A percentile compares a stretch with the other conserved stretches of the same genome.
Evolutionary conservation across 129 eudicot genomes (phyloP).

Genomic region (Flaveria brownii): DNA sequence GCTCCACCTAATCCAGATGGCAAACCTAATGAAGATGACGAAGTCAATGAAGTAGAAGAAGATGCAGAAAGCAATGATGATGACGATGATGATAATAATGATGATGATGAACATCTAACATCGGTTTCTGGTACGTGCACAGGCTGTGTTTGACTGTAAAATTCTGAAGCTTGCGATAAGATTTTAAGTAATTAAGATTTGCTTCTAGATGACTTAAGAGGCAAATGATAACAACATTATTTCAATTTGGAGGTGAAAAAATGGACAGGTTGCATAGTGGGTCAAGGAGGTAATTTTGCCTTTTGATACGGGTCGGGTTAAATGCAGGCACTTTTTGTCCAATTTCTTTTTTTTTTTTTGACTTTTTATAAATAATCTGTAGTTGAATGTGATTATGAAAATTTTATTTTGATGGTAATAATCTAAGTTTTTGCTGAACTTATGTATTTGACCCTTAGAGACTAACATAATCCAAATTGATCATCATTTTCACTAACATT

Average conservation of each 20-base stretch:
- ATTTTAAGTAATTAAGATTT: neutral
- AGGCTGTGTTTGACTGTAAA: neutral
- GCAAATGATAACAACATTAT: conserved; percentile 11
- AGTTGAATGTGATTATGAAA: neutral
- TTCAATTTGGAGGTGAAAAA: conserved; percentile 8
- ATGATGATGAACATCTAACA: conserved; percentile 44
- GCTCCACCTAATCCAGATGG: conserved; percentile 54
- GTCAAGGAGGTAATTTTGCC: neutral
- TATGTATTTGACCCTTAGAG: neutral
- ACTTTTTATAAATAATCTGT: neutral
- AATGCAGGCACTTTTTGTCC: neutral
- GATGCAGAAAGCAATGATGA: conserved; percentile 26
- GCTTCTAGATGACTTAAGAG: conserved; percentile 15
- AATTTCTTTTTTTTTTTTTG: too few species aligned
- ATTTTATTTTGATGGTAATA: neutral
- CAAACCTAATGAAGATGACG: conserved; percentile 46
- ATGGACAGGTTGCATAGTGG: neutral
- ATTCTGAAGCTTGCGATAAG: conserved; percentile 4
- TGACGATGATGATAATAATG: conserved; percentile 45
- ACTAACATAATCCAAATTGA: neutral
- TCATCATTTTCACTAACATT: neutral
- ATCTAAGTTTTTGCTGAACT: neutral
- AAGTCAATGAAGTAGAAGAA: conserved; percentile 45
- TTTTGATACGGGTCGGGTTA: neutral
- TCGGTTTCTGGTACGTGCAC: conserved; percentile 64